Conservation (phyloP, 345 rosid species). For the Xanthoceras sorbifolium region DNA sequence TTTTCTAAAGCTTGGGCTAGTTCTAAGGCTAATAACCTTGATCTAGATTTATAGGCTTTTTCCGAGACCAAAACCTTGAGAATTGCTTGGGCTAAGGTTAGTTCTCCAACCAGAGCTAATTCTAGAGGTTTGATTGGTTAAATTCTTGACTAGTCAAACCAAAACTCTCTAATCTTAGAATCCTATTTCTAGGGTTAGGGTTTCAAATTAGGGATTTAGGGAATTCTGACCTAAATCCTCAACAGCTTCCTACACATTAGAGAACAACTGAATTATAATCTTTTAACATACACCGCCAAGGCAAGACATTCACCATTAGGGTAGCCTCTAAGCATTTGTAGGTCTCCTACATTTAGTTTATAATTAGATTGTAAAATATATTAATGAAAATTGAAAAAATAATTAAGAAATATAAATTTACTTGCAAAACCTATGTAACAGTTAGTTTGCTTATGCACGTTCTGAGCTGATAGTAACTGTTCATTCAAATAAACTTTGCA, state of each 20-base stretch:
- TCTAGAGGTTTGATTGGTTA: no score
- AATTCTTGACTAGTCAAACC: no score
- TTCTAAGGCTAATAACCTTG: no score
- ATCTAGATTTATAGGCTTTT: no score
- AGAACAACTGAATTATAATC: not conserved
- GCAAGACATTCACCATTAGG: not conserved
- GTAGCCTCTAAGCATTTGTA: not conserved
- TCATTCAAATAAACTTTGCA: conserved; percentile 2
- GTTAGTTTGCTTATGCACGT: not conserved
- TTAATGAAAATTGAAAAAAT: not conserved
- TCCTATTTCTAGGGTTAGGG: no score
- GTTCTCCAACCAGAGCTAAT: no score
- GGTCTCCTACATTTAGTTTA: not conserved
- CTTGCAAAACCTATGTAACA: not conserved
- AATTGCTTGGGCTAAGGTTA: no score
- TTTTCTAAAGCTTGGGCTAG: no score
- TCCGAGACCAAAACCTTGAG: no score
- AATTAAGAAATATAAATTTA: not conserved
- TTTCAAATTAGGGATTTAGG: no score
- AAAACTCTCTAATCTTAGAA: no score
- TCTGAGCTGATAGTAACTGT: not conserved
- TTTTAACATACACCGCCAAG: not conserved
- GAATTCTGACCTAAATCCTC: no score
- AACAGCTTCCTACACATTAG: not conserved
- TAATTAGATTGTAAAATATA: not conserved